A percentile compares a stretch with the other conserved stretches of the same genome.
Conservation (phyloP, 805 yeast genomes). For the Cyberlindnera misumaiensis region DNA sequence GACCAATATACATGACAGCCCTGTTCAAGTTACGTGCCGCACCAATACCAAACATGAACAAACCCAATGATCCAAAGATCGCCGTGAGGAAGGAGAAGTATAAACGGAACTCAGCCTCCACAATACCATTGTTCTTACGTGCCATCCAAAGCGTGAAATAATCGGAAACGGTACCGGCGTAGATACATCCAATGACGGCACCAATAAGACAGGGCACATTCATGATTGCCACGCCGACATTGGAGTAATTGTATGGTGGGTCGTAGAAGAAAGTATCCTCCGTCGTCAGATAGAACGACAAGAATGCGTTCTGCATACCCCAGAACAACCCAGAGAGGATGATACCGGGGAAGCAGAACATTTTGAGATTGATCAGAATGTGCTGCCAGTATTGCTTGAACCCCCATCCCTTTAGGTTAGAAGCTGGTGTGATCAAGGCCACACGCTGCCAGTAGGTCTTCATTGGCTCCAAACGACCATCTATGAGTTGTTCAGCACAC, state of each 20-base stretch:
- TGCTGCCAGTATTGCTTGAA: constrained; percentile 56
- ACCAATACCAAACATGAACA: constrained; percentile 60
- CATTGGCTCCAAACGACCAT: constrained; percentile 36
- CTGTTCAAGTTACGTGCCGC: constrained; percentile 49
- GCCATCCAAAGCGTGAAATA: constrained; percentile 56
- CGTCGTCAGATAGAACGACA: constrained; percentile 67
- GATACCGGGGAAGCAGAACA: constrained; percentile 59
- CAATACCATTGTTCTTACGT: constrained; percentile 50
- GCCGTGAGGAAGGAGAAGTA: constrained; percentile 51
- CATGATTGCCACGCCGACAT: constrained; percentile 68
- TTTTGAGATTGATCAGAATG: constrained; percentile 42
- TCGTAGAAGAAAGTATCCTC: constrained; percentile 63
- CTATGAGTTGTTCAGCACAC: constrained; percentile 22
- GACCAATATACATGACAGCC: constrained; percentile 50
- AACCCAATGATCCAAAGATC: constrained; percentile 53
- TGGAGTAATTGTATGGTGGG: constrained; percentile 59
- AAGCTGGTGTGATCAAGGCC: constrained; percentile 45
- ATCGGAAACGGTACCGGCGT: constrained; percentile 57
- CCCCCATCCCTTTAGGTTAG: constrained; percentile 58
- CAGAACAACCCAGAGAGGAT: constrained; percentile 64
- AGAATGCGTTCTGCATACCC: constrained; percentile 75
- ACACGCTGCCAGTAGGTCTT: constrained; percentile 41
- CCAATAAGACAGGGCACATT: constrained; percentile 65
- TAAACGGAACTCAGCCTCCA: constrained; percentile 60
- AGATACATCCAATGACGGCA: constrained; percentile 57